Percentiles rank a stretch among this genome's conserved stretches.
phyloP scores from a whole-genome alignment of 2,329 filamentous ascomycete genomes.

The Ceratocystiopsis sp. region DNA sequence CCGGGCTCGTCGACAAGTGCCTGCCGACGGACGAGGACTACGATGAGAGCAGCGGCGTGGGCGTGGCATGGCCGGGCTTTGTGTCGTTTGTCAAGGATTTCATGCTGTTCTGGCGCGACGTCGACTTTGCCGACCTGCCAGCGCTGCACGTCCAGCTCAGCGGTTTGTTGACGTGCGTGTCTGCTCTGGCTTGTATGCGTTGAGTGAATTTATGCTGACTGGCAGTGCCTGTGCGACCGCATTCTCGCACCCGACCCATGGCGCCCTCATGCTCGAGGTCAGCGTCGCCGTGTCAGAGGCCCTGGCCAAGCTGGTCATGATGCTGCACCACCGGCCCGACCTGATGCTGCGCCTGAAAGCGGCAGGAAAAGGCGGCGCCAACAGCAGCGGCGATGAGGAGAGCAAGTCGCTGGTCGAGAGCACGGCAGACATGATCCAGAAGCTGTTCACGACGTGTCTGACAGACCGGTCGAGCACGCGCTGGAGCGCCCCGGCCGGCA shows the following conservation, averaged over 20 bases:
- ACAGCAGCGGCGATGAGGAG: constrained; percentile 43
- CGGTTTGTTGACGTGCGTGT: constrained; percentile 25
- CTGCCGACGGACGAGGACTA: constrained; percentile 45
- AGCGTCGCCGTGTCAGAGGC: constrained; percentile 68
- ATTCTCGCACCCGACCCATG: constrained; percentile 61
- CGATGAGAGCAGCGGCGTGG: constrained; percentile 39
- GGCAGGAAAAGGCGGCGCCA: constrained; percentile 18
- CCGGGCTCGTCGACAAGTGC: constrained; percentile 43
- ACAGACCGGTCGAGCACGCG: constrained; percentile 58
- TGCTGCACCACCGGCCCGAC: constrained; percentile 63
- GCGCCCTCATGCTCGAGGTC: constrained; percentile 66
- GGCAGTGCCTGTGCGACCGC: constrained; percentile 65
- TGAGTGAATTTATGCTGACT: not conserved
- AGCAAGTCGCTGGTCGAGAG: constrained; percentile 70
- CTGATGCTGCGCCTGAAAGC: constrained; percentile 47
- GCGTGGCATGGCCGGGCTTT: constrained; percentile 59
- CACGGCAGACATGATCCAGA: constrained; percentile 75
- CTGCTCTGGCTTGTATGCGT: too few species aligned
- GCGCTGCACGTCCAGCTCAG: constrained; percentile 60
- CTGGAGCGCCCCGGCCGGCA: constrained; percentile 58
- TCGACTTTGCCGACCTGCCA: constrained; percentile 58
- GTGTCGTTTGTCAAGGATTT: constrained; percentile 68
- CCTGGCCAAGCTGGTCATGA: constrained; percentile 69
- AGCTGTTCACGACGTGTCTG: constrained; percentile 79
- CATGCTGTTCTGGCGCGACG: constrained; percentile 63